phyloP scores from a whole-genome alignment of 2,329 filamentous ascomycete species.

The Clonostachys solani region DNA sequence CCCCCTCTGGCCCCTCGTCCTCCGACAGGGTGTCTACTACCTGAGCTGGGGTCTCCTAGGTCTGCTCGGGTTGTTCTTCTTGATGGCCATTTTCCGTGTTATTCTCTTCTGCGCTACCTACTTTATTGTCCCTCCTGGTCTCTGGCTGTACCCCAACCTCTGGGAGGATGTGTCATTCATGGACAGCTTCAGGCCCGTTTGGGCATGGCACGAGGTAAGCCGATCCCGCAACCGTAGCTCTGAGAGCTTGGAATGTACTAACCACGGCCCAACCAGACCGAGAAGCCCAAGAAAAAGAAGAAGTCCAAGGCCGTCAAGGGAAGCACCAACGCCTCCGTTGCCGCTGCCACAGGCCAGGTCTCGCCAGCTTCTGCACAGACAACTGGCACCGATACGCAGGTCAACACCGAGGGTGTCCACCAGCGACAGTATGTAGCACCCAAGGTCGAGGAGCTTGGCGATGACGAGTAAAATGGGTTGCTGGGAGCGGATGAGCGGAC shows the following conservation, averaged over 20 bases:
- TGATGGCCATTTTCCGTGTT: conserved; percentile 94
- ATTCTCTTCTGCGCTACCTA: conserved; percentile 93
- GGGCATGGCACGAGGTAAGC: conserved; percentile 95
- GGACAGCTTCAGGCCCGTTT: conserved; percentile 91
- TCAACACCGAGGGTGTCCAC: conserved; percentile 36
- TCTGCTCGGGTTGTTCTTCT: conserved; percentile 88
- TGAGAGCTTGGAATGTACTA: neutral
- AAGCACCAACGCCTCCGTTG: conserved; percentile 36
- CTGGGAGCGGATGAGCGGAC: too few relatives aligned
- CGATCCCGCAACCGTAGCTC: conserved; percentile 9
- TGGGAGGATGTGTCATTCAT: conserved; percentile 99
- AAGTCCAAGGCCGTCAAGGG: conserved; percentile 33
- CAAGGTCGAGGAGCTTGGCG: conserved; percentile 45
- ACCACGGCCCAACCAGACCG: conserved; percentile 11
- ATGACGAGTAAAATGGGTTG: conserved; percentile 37
- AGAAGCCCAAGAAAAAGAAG: conserved; percentile 51
- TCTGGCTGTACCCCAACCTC: conserved; percentile 98
- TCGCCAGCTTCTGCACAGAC: conserved; percentile 50
- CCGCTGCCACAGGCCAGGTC: conserved; percentile 47
- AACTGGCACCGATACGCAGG: conserved; percentile 51
- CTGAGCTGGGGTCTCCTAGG: conserved; percentile 90
- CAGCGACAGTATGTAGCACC: conserved; percentile 45
- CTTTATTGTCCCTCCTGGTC: conserved; percentile 75
- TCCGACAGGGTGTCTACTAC: conserved; percentile 96
- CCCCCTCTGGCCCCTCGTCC: conserved; percentile 88